Evolutionary conservation across 306 rosid species (phyloP).

Genomic region (peach (Prunus persica)): Prunus_persica_NCBIv2 NC_034013.1:10809001-10809500

Average conservation of each 20-base stretch:
- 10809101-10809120: too few relatives aligned
- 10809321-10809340: conserved; percentile 29
- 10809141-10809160: too few relatives aligned
- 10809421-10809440: conserved; percentile 73
- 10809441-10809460: conserved; percentile 82
- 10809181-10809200: too few relatives aligned
- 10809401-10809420: conserved; percentile 63
- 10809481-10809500: conserved; percentile 25
- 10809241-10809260: not conserved
- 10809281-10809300: not conserved
- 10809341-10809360: conserved; percentile 56
- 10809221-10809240: not conserved
- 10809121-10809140: too few relatives aligned
- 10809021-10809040: too few relatives aligned
- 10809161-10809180: too few relatives aligned
- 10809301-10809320: conserved; percentile 12
- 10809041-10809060: too few relatives aligned
- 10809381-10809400: conserved; percentile 78
- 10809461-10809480: conserved; percentile 70
- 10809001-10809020: too few relatives aligned
- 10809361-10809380: conserved; percentile 87
- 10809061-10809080: too few relatives aligned
- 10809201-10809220: too few relatives aligned
- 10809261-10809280: not conserved
- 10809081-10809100: too few relatives aligned